Conservation (phyloP, 495 filamentous ascomycete genomes). For the Neurospora sp. region DNA sequence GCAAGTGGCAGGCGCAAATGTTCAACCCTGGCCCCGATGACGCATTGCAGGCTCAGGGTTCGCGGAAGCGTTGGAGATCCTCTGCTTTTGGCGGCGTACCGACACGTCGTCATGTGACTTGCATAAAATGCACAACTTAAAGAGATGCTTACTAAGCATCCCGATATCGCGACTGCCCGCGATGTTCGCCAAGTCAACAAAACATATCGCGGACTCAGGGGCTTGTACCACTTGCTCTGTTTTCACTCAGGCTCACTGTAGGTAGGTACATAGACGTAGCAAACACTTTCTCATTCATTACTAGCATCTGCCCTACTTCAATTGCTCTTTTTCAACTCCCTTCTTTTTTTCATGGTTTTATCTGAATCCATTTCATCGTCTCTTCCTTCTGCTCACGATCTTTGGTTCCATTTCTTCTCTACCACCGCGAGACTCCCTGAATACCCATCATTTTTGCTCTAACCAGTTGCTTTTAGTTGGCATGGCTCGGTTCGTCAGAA, state of each 20-base stretch:
- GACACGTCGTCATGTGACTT: slow-evolving; percentile 9
- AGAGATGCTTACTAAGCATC: not conserved
- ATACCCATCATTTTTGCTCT: not conserved
- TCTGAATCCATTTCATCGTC: not conserved
- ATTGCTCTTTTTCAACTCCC: not conserved
- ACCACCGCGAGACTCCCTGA: not conserved
- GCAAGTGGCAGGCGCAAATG: not conserved
- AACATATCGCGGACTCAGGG: not conserved
- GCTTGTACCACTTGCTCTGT: not conserved
- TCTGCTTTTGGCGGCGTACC: not conserved
- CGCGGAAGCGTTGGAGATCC: not conserved
- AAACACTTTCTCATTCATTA: not conserved
- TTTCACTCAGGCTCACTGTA: not conserved
- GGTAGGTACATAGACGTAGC: not conserved
- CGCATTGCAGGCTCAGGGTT: not conserved
- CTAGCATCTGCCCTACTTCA: not conserved
- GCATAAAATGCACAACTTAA: not conserved
- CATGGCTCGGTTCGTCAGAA: not conserved
- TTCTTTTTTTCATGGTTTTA: not conserved
- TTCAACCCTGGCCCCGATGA: not conserved
- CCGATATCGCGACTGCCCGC: not conserved
- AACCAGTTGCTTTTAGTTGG: not conserved
- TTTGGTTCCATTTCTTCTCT: not conserved
- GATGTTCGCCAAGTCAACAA: not conserved
- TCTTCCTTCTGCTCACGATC: not conserved